Evolutionary conservation across 345 rosid genomes (phyloP), one percentile per base, ranked within the genome.

Genomic region (Hypericum androsaemum): DNA sequence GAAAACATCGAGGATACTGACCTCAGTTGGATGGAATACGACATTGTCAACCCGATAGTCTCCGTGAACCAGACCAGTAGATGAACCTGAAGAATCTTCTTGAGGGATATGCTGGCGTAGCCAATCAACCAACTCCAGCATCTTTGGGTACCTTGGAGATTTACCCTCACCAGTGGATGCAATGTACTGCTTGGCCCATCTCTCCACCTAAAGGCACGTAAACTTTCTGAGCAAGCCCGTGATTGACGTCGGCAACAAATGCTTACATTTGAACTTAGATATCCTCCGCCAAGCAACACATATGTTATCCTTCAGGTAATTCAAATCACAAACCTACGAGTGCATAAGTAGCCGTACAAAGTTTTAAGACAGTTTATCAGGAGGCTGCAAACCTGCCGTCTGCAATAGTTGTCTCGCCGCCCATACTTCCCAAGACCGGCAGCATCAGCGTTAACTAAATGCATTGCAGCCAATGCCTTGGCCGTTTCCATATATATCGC

Each of bases 41-140:
- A 90, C 69, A 64, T 90, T 90, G 65, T 90, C 98, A 60, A 90
- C 74, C 63, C 89, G 96, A 61, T 82, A 90, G 68, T 90, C 98
- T 53, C 98, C 98, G 54, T 90, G 98, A 64, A 82, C 98, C 52
- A 90, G 70, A 61, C 98, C 96, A 37, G 80, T 56, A 16, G 87
- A 56, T 61, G 73, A 75, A 49, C 89, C 83, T 2, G 82, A 68
- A 54, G 84, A 78, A 81, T 90, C 96, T 71, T 87, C 95, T 0
- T 47, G 40, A 15, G 98, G 98, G 57, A 82, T 77, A 56, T 76
- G 71, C 53, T 71, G 63, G 56, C 67, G 76, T 43, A 92, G 68
- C 96, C 89, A 83, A 55, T 75, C 72, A 67, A 81, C 69, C 54
- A 92, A 78, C 65, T 78, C 80, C 68, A 78, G 62, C 95, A 92